Evolutionary conservation across 352 stramenopile genomes (phyloP), one percentile per base, ranked within the genome.

Genomic region (Pythium monospermum): DNA sequence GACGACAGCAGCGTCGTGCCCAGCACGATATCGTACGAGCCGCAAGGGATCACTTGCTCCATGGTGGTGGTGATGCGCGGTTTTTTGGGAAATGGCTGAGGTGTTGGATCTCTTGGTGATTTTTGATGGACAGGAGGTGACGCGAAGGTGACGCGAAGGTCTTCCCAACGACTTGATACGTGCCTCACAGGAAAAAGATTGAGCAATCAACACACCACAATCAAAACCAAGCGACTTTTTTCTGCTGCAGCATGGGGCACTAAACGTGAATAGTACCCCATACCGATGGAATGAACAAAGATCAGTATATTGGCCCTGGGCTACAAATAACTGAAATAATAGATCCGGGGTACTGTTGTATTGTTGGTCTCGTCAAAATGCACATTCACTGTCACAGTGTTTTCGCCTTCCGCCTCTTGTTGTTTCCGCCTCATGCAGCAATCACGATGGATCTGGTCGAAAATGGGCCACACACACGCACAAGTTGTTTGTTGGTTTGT

Each of bases 1-100:
- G 74, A 84, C 35, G 73, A 68, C 13, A 92, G 66, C 38, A 92
- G 61, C 39, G 64, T 56, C 15, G 76, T 77, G 61, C 82, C 82
- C 32, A 92, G 67, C 47, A 90, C 74, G 52, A 92, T 86, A 59
- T 89, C 74, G 71, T 92, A 89, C 42, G 74, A 76, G 52, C 79
- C 79, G 66, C 81, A 91, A 46, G 77, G 76, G 31, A 91, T 42
- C 6, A 63, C 40, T 31, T 61, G 53, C 37, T 61, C 32, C 21
- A 28, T 25, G 11, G 25, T 5, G 12, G 11, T 4, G 23, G 37
- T 16, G 16, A 50, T 38, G 11, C 26, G 18, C 16, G 32, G 31
- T 32, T 21, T 37, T 19, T 4, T 6, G 10, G n/a, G 16, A 16
- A 31, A 19, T 30, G 8, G 32, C 6, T 10, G 19, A 13, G 21